Conservation (phyloP, 768 basidiomycete genomes). For the Boletus rex-veris region DNA sequence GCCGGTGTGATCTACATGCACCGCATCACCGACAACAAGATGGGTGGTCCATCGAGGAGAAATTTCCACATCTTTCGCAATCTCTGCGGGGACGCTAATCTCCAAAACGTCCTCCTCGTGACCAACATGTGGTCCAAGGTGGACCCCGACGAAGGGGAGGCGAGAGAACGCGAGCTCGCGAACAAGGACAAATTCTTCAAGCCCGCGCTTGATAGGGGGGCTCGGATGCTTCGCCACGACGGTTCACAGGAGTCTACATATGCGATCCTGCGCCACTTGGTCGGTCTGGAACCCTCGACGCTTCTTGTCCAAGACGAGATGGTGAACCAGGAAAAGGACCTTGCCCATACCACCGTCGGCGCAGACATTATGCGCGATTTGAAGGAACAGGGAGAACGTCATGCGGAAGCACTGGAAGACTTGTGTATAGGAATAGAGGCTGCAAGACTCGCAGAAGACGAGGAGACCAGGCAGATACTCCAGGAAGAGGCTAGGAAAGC, state of each 20-base stretch:
- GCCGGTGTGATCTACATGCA: slow-evolving; percentile 52
- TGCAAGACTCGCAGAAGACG: slow-evolving; percentile 41
- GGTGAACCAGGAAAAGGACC: slow-evolving; percentile 44
- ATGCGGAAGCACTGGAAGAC: slow-evolving; percentile 42
- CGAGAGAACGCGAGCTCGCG: slow-evolving; percentile 45
- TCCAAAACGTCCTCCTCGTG: slow-evolving; percentile 47
- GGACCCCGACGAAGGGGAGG: slow-evolving; percentile 31
- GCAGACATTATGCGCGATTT: slow-evolving; percentile 49
- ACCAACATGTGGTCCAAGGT: slow-evolving; percentile 54
- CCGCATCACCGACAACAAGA: slow-evolving; percentile 46
- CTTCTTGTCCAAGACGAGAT: slow-evolving; percentile 56
- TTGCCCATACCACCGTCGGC: slow-evolving; percentile 51
- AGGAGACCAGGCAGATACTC: slow-evolving; percentile 41
- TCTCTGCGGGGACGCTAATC: slow-evolving; percentile 46
- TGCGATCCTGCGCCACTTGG: slow-evolving; percentile 41
- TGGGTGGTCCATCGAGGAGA: slow-evolving; percentile 48
- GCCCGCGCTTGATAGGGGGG: slow-evolving; percentile 45
- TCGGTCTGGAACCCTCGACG: slow-evolving; percentile 37
- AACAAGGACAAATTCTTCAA: slow-evolving; percentile 47
- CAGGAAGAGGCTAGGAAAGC: slow-evolving; percentile 40
- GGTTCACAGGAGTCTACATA: slow-evolving; percentile 42
- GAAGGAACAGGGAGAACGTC: slow-evolving; percentile 40
- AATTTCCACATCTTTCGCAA: slow-evolving; percentile 50
- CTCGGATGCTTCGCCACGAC: slow-evolving; percentile 42
- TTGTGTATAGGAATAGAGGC: slow-evolving; percentile 46